A percentile compares a stretch with the other conserved stretches of the same genome.
These are phyloP conservation scores for Eucalyptus pumila DNA, from an alignment of 345 rosid genomes.

Conservation along the genomic window DNA sequence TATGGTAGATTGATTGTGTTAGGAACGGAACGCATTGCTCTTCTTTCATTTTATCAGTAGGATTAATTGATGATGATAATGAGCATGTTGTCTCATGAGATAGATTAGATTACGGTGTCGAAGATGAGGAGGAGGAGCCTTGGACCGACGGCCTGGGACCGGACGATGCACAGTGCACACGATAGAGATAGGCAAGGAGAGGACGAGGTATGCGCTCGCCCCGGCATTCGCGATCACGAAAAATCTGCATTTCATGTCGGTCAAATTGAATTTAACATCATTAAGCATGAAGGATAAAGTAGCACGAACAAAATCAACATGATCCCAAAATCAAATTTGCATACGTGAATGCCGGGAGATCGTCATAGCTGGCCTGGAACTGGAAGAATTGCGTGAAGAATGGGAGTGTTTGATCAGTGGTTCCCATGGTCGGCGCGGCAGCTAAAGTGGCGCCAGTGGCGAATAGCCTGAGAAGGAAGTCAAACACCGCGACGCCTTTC, in stretches of 20 bases:
- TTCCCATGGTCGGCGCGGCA: slow-evolving; percentile 28
- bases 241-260: slow-evolving; percentile 8
- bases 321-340: background rate
- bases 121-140: slow-evolving; percentile 30
- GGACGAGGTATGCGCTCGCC: slow-evolving; percentile 32
- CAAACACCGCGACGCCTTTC: slow-evolving; percentile 28
- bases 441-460: slow-evolving; percentile 26
- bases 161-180: slow-evolving; percentile 41
- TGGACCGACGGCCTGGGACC: slow-evolving; percentile 16
- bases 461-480: slow-evolving; percentile 26
- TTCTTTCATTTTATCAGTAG: background rate
- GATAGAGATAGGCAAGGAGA: slow-evolving; percentile 45
- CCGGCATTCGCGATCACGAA: slow-evolving; percentile 25
- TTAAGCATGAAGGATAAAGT: background rate
- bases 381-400: slow-evolving; percentile 62
- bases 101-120: slow-evolving; percentile 15
- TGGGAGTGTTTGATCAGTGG: slow-evolving; percentile 31
- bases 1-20: background rate
- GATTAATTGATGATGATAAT: background rate
- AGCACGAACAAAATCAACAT: background rate
- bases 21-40: background rate
- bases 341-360: slow-evolving; percentile 27
- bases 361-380: slow-evolving; percentile 41
- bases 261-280: background rate
- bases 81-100: background rate